Evolutionary conservation across 345 rosid species (phyloP), one percentile per base, ranked within the genome.

Genomic region (Citrus medica): DNA sequence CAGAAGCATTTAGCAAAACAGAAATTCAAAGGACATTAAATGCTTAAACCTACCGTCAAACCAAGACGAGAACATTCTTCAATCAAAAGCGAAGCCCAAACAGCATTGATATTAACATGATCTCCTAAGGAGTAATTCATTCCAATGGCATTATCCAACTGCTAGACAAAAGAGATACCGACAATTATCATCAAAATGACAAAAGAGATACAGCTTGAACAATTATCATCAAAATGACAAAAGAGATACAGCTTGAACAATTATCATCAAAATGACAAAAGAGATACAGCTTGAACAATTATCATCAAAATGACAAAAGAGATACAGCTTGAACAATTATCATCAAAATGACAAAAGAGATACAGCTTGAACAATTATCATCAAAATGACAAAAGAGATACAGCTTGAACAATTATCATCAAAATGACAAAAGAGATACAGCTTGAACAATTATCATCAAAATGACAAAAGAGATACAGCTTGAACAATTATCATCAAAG

Each of bases 11-110:
- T 74, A 69, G 35, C 79, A 77, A 76, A 82, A 62, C 30, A 60
- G 22, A 84, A 61, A 62, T 71, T n/a, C 10, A 81, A 81, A 51
- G 30, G 65, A 74, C 74, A 63, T 22, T 46, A 10, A 66, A 72
- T 32, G 81, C 48, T 68, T 33, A 76, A 77, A 62, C 93, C 89
- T 84, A 95, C 99, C 85, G 86, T 92, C 85, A 95, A 81, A 82
- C 96, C 98, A 81, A 93, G 97, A 79, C 97, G 97, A 78, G 85
- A 85, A 79, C 99, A 95, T 80, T 95, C 99, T 85, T 95, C 99
- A 76, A 95, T 80, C 67, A 93, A 86, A 78, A 93, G 88, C 67
- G 92, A 89, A 60, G 99, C 93, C 99, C 99, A 95, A 67, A 93
- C 88, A 74, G 88, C 85, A 85, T 95, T 95, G 74, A 95, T 90